phyloP scores from a whole-genome alignment of 192 early-diverging fungal genomes.

The Spizellomyces sp. region DNA sequence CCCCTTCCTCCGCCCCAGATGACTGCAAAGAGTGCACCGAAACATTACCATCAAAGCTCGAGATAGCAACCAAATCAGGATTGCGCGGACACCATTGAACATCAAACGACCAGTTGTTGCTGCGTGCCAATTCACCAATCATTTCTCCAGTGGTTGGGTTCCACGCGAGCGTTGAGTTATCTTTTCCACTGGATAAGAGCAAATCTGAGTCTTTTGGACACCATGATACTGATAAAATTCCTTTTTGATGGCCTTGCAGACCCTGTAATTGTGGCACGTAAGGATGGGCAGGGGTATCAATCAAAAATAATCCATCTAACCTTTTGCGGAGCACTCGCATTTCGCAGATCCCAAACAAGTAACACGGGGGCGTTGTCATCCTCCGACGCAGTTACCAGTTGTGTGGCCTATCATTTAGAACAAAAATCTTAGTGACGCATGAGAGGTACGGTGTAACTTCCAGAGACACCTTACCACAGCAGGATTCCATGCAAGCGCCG shows the following conservation, averaged over 20 bases:
- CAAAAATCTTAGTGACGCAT: not conserved
- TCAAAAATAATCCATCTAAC: conserved; percentile 18
- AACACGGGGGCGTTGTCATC: conserved; percentile 90
- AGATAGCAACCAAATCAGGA: conserved; percentile 84
- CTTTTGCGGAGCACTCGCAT: conserved; percentile 88
- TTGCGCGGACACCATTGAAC: conserved; percentile 95
- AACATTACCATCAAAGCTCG: conserved; percentile 94
- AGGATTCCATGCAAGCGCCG: conserved; percentile 90
- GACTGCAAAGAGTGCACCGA: conserved; percentile 80
- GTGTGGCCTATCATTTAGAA: conserved; percentile 67
- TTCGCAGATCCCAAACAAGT: conserved; percentile 93
- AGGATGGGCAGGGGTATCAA: too few species aligned
- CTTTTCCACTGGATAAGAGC: conserved; percentile 92
- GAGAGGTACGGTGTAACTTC: not conserved
- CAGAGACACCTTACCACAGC: conserved; percentile 47
- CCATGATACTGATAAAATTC: conserved; percentile 92
- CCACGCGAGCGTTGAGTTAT: conserved; percentile 93
- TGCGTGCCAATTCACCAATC: conserved; percentile 86
- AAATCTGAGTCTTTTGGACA: conserved; percentile 92
- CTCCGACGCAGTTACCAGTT: conserved; percentile 89
- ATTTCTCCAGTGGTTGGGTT: conserved; percentile 79
- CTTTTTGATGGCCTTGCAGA: conserved; percentile 85
- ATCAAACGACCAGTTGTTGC: conserved; percentile 94
- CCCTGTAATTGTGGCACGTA: conserved; percentile 30
- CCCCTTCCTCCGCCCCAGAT: conserved; percentile 12